Evolutionary conservation across 2,329 filamentous ascomycete species (phyloP).

Genomic region (Xylariaceae sp.): DNA sequence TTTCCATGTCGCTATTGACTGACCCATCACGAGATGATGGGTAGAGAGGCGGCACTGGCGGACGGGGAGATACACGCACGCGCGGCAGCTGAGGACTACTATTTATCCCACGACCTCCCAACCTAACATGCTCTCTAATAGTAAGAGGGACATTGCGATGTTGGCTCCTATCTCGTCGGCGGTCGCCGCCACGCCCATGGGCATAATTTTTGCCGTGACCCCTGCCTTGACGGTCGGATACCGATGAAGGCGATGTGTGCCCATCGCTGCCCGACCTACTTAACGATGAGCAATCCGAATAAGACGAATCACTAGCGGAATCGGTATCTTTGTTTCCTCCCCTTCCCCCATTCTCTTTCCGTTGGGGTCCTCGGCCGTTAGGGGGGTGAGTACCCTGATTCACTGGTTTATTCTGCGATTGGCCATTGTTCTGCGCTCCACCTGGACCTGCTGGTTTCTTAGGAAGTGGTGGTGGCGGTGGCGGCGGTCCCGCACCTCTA

Average conservation of each 20-base stretch:
- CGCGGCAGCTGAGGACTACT: neutral
- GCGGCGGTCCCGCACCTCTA: neutral
- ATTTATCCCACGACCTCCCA: neutral
- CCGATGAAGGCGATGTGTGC: slow-evolving; percentile 27
- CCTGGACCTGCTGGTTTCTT: neutral
- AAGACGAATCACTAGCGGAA: slow-evolving; percentile 24
- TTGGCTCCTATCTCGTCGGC: neutral
- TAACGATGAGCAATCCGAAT: slow-evolving; percentile 22
- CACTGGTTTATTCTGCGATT: neutral
- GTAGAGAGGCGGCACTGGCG: slow-evolving; percentile 4
- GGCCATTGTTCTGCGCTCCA: neutral
- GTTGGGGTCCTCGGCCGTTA: neutral
- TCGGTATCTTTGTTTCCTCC: slow-evolving; percentile 1
- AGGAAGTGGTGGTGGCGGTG: neutral
- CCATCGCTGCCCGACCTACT: slow-evolving; percentile 20
- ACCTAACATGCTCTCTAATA: neutral
- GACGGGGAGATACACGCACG: neutral
- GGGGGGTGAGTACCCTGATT: neutral
- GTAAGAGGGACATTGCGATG: neutral
- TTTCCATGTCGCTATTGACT: slow-evolving; percentile 27
- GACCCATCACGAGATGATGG: neutral
- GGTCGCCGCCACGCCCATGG: neutral
- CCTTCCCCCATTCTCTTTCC: neutral
- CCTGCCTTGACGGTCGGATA: slow-evolving; percentile 14
- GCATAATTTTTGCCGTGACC: slow-evolving; percentile 4